phyloP scores from a whole-genome alignment of 345 rosid species.

The Litchi chinensis region DNA sequence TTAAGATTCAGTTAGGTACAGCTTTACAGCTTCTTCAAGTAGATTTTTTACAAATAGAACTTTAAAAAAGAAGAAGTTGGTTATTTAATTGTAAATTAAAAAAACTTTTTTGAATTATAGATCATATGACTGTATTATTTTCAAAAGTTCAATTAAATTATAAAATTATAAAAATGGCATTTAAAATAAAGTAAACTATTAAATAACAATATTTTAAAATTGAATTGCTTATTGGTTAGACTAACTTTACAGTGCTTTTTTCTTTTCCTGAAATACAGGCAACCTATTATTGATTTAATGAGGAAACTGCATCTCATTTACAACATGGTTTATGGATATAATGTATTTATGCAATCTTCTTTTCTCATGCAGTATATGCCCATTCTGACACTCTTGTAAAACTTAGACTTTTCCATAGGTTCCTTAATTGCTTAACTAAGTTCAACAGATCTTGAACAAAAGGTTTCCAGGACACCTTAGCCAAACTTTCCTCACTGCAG shows the following conservation, averaged over 20 bases:
- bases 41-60: too few species aligned
- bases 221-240: background rate
- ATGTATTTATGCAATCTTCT: background rate
- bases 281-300: background rate
- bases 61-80: too few species aligned
- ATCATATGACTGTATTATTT: too few species aligned
- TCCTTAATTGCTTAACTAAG: background rate
- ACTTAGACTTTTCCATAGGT: background rate
- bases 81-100: too few species aligned
- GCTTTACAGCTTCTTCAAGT: too few species aligned
- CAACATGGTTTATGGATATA: background rate
- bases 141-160: too few species aligned
- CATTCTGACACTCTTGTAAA: background rate
- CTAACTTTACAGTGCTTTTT: background rate
- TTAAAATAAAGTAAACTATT: too few species aligned
- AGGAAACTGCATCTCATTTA: background rate
- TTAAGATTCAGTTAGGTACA: too few species aligned
- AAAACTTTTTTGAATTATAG: too few species aligned
- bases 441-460: background rate
- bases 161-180: too few species aligned
- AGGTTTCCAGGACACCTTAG: background rate
- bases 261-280: background rate
- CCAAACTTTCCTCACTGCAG: background rate
- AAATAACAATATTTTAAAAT: too few species aligned
- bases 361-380: background rate